Conservation (phyloP, 257 asterid genomes). For the Capsicum rhomboideum region DNA sequence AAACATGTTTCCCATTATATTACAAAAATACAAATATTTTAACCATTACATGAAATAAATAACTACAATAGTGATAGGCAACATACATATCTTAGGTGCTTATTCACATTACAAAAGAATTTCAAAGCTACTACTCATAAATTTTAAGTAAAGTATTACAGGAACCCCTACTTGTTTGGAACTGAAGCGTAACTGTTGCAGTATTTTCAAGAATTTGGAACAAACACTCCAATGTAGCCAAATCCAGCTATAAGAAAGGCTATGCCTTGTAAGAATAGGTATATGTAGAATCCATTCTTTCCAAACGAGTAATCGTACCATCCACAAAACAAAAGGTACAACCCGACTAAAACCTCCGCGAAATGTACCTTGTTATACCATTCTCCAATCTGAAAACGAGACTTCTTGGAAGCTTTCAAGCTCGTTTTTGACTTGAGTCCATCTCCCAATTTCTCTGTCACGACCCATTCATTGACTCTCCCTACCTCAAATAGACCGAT, state of each 20-base stretch:
- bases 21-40: neutral
- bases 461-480: slow-evolving; percentile 19
- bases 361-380: slow-evolving; percentile 21
- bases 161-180: neutral
- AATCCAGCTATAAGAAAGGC: slow-evolving; percentile 25
- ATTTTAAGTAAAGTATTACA: neutral
- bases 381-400: slow-evolving; percentile 1
- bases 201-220: slow-evolving; percentile 5
- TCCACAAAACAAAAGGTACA: slow-evolving; percentile 21
- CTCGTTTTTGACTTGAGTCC: slow-evolving; percentile 4
- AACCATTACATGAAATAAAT: neutral
- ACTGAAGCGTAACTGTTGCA: neutral
- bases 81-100: neutral
- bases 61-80: neutral
- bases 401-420: neutral
- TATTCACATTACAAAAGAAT: neutral
- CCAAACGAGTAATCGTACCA: slow-evolving; percentile 16
- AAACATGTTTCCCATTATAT: neutral
- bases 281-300: slow-evolving; percentile 19
- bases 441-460: slow-evolving; percentile 20
- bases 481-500: slow-evolving; percentile 13
- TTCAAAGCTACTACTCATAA: neutral
- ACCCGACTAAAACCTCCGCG: slow-evolving; percentile 16
- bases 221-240: slow-evolving; percentile 24
- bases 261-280: slow-evolving; percentile 18